Base-by-base conservation (phyloP, 495 filamentous ascomycete genomes). In the Symbiotaphrina buchneri region DNA sequence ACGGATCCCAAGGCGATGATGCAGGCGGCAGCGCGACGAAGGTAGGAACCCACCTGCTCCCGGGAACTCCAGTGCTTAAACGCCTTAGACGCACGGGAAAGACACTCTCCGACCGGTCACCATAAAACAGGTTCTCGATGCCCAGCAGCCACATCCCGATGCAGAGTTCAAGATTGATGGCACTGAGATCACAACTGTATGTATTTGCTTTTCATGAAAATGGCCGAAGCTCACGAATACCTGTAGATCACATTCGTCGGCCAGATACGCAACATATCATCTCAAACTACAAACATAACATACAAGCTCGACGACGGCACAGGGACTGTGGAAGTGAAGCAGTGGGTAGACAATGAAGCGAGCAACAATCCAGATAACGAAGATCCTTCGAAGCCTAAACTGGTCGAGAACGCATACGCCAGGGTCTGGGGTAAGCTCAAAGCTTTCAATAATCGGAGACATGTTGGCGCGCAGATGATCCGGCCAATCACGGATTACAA, bases 291-390 rank as follows among this genome's bases (percentile, higher is more conserved):
- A 33, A 90, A 93, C 56, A 62, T 77, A 37, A 91, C 77, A 20
- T 94, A 91, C 65, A 74, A 69, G 41, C 53, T 95, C 40, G 90
- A 95, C 54, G 87, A 97, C 54, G 87, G 90, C 50, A 95, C 87
- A 0, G 87, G 80, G 35, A 59, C 68, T 18, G 69, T 93, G 34
- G 87, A 97, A 58, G 83, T 81, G 24, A 94, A 93, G 59, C 68
- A 78, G 49, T 95, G 81, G 80, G 55, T 83, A 14, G 80, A 93
- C 54, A 47, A 60, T 5, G 62, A 65, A 30, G 53, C 52, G 2
- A 58, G 60, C 33, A 55, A 65, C 18, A 53, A 49, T 19, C 62
- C 63, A 51, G 59, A 65, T 30, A 56, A 44, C 18, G 46, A 55
- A 28, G 44, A 42, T 35, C 39, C 43, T 6, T 37, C 47, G 18